These are phyloP conservation scores for Leccinum pellstonianum DNA, from an alignment of 768 basidiomycete genomes.

Conservation along the genomic window DNA sequence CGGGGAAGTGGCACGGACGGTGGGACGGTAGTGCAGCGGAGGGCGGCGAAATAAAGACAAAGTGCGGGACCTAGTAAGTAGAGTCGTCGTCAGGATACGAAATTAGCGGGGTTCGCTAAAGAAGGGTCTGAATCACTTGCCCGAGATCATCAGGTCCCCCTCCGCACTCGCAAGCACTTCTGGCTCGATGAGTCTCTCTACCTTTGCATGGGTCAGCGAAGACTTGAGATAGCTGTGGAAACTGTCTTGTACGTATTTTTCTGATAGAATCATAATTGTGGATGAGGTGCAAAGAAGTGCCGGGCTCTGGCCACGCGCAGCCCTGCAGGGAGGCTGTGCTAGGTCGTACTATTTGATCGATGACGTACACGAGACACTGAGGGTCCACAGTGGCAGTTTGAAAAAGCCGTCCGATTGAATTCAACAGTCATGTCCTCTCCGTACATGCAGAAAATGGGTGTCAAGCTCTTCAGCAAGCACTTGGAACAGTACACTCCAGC, in stretches of 20 bases:
- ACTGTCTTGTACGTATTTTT: conserved; percentile 67
- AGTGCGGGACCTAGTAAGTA: conserved; percentile 63
- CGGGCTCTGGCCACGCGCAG: background rate
- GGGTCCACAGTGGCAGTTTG: background rate
- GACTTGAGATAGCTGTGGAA: conserved; percentile 84
- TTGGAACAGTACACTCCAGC: conserved; percentile 64
- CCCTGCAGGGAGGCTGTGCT: conserved; percentile 5
- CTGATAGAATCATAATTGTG: conserved; percentile 43
- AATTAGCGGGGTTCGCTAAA: background rate
- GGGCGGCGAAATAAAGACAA: conserved; percentile 81
- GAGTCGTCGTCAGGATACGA: background rate
- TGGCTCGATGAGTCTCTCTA: conserved; percentile 68
- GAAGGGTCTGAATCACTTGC: conserved; percentile 36
- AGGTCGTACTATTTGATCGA: background rate
- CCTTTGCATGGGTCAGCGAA: conserved; percentile 74
- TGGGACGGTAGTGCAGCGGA: conserved; percentile 70
- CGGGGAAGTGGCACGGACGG: conserved; percentile 81
- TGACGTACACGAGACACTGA: conserved; percentile 15
- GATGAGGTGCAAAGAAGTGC: background rate
- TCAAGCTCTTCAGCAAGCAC: conserved; percentile 61
- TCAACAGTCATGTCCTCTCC: conserved; percentile 19
- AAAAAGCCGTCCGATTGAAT: conserved; percentile 1
- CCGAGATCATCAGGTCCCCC: conserved; percentile 83
- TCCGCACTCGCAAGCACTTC: conserved; percentile 76
- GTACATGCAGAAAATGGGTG: conserved; percentile 46